phyloP scores from a whole-genome alignment of 2,329 filamentous ascomycete species.

The Akanthomyces lecanii region DNA sequence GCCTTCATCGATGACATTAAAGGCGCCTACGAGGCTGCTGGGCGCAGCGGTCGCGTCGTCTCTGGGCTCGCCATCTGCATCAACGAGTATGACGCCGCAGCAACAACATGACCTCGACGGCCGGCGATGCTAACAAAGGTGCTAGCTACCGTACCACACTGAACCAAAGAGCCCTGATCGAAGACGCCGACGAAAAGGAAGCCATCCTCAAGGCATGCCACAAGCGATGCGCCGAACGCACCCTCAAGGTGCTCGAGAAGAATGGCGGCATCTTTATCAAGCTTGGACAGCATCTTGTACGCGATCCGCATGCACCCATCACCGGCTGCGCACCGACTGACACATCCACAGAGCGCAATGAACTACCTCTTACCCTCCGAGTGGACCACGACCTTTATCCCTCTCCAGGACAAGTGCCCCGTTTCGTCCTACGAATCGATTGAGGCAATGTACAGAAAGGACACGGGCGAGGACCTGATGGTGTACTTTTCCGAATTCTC shows the following conservation, averaged over 20 bases:
- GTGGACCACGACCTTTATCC: conserved; percentile 95
- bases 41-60: conserved; percentile 75
- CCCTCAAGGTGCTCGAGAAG: conserved; percentile 81
- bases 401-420: conserved; percentile 91
- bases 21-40: conserved; percentile 68
- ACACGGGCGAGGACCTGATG: conserved; percentile 74
- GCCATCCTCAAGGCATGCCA: conserved; percentile 77
- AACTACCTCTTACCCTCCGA: conserved; percentile 87
- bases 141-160: conserved; percentile 81
- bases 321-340: conserved; percentile 22
- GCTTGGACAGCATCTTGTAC: conserved; percentile 83
- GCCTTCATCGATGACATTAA: conserved; percentile 67
- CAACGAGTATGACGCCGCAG: conserved; percentile 62
- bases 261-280: conserved; percentile 99
- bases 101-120: neutral
- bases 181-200: conserved; percentile 62
- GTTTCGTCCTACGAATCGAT: conserved; percentile 87
- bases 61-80: conserved; percentile 74
- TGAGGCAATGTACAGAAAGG: conserved; percentile 75
- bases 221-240: conserved; percentile 85
- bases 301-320: conserved; percentile 17
- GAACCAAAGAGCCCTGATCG: conserved; percentile 59
- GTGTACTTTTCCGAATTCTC: conserved; percentile 87
- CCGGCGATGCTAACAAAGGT: neutral
- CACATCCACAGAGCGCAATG: conserved; percentile 69